These are phyloP conservation scores for Kodamaea hsintzibuensis DNA, from an alignment of 805 yeast species.

Conservation along the genomic window DNA sequence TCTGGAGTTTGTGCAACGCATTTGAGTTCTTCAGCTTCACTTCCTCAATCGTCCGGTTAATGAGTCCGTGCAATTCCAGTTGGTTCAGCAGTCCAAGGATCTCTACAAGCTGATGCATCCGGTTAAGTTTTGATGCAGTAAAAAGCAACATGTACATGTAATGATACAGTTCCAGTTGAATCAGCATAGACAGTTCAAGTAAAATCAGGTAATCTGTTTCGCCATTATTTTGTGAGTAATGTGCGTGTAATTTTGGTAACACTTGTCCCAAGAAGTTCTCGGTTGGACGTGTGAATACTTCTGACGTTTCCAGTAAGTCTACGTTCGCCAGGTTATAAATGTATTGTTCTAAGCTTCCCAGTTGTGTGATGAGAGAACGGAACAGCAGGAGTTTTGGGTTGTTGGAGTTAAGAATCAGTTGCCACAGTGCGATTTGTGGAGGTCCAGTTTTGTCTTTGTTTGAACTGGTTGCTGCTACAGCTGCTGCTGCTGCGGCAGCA, in stretches of 20 bases:
- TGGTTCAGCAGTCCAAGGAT: slow-evolving; percentile 55
- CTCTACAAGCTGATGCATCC: slow-evolving; percentile 58
- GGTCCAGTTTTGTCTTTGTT: not conserved
- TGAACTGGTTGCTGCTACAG: not conserved
- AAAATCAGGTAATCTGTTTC: slow-evolving; percentile 31
- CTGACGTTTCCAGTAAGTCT: slow-evolving; percentile 53
- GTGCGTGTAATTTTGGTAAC: slow-evolving; percentile 29
- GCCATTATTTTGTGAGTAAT: slow-evolving; percentile 17
- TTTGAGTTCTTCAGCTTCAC: slow-evolving; percentile 55
- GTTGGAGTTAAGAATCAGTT: slow-evolving; percentile 21
- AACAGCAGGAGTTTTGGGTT: slow-evolving; percentile 40
- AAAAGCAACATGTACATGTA: slow-evolving; percentile 55
- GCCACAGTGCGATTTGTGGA: slow-evolving; percentile 19
- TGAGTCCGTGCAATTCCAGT: slow-evolving; percentile 62
- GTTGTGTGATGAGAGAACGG: slow-evolving; percentile 32
- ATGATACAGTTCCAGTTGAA: slow-evolving; percentile 45
- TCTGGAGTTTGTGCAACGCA: slow-evolving; percentile 28
- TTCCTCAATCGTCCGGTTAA: slow-evolving; percentile 64
- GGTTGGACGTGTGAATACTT: slow-evolving; percentile 31
- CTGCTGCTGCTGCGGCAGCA: not conserved
- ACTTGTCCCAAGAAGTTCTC: slow-evolving; percentile 28
- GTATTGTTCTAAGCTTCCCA: slow-evolving; percentile 51
- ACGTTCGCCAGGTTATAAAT: slow-evolving; percentile 57
- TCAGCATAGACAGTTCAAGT: slow-evolving; percentile 19
- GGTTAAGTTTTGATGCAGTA: slow-evolving; percentile 60